Evolutionary conservation across 2,329 filamentous ascomycete species (phyloP), one percentile per base, ranked within the genome.

Genomic region (Stemphylium lycopersici): DNA sequence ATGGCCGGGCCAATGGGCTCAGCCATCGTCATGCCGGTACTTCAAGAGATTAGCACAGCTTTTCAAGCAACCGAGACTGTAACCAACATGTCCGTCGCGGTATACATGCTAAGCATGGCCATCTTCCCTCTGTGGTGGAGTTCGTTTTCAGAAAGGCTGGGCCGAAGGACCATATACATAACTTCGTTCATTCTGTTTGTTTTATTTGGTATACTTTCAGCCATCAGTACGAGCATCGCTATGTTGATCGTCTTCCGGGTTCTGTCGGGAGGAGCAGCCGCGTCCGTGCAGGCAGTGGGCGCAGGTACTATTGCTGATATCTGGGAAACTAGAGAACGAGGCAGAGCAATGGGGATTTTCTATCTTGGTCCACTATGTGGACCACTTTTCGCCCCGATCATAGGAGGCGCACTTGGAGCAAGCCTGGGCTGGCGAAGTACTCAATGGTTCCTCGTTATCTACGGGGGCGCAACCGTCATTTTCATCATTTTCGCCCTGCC

Each of bases 1-100:
- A 86, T 88, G 12, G 89, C 86, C 0, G 91, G 89, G 0, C 93
- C 93, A 0, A 86, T 96, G 78, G 93, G 93, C 1, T 93, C 90
- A 24, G 85, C 89, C 1, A 92, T 96, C 49, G 87, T 96, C 52
- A 88, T 93, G 64, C 91, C 75, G 6, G 71, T 70, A 2, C 59
- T 77, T 18, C 66, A 67, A 16, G 71, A 75, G 10, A 74, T 77
- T 11, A 61, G 67, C 3, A 54, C 56, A 10, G 67, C 67, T 1
- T 72, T 77, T 31, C 37, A 67, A n/a, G 62, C 74, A 6, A 67
- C 64, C 0, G 45, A 67, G 11, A 70, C 72, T 0, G 61, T 76
- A 3, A 67, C 75, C n/a, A 77, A 77, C 45, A 70, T 77, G 66
- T 70, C 61, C 31, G 75, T 76, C 13, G 73, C 74, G 0, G 68